Conservation (phyloP, 148 eudicot genomes). For the Rhododendron molle region DNA sequence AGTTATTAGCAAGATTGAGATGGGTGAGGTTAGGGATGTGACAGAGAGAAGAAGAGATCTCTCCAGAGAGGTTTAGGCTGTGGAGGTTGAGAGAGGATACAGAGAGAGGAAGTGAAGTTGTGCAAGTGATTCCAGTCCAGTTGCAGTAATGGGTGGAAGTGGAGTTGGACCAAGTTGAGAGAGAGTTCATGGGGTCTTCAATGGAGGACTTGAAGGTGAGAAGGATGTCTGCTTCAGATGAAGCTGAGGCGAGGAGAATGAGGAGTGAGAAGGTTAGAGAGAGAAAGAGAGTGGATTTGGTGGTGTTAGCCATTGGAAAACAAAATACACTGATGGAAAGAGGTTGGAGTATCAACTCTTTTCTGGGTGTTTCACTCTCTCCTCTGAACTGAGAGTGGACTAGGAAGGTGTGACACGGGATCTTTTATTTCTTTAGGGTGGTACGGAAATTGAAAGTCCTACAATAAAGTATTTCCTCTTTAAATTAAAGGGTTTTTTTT, state of each 20-base stretch:
- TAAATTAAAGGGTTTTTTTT: too few relatives aligned
- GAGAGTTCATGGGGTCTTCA: conserved; percentile 53
- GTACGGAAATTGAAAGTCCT: background rate
- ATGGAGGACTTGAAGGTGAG: conserved; percentile 68
- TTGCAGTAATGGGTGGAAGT: conserved; percentile 47
- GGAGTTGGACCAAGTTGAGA: conserved; percentile 66
- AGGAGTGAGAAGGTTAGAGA: conserved; percentile 23
- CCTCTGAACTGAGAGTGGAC: conserved; percentile 4
- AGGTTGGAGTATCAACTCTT: background rate
- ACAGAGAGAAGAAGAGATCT: conserved; percentile 64
- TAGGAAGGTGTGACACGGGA: background rate
- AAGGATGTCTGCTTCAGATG: conserved; percentile 56
- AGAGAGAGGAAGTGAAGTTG: conserved; percentile 24
- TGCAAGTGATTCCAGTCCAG: conserved; percentile 78
- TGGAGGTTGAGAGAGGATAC: conserved; percentile 55
- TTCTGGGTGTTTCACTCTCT: background rate
- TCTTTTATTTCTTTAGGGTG: background rate
- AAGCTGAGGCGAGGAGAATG: conserved; percentile 15
- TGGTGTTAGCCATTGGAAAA: conserved; percentile 57
- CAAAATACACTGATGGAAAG: conserved; percentile 1
- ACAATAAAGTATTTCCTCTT: too few relatives aligned
- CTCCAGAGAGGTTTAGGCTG: conserved; percentile 76
- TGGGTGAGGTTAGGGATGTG: conserved; percentile 37
- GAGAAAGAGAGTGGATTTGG: conserved; percentile 24
- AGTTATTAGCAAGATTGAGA: conserved; percentile 68